Evolutionary conservation across 2,329 filamentous ascomycete species (phyloP).

Genomic region (Parastagonospora avenae): DNA sequence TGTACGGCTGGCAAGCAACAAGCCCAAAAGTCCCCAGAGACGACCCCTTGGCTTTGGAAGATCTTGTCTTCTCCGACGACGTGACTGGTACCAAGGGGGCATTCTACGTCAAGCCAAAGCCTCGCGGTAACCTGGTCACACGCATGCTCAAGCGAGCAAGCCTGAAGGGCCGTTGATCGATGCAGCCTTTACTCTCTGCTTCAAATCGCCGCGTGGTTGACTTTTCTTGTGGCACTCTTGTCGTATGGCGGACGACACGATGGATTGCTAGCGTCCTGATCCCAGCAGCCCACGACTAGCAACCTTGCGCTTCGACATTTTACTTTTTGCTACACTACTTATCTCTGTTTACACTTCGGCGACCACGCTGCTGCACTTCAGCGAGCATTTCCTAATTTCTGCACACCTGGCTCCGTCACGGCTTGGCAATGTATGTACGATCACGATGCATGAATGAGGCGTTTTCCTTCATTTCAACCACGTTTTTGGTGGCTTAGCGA

Average conservation of each 20-base stretch:
- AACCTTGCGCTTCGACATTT: not conserved
- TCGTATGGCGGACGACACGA: no score
- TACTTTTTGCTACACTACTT: not conserved
- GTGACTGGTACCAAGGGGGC: conserved; percentile 53
- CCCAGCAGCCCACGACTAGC: not conserved
- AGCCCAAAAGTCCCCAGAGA: conserved; percentile 40
- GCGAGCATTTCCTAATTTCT: conserved; percentile 27
- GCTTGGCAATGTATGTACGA: conserved; percentile 24
- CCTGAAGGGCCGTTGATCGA: conserved; percentile 30
- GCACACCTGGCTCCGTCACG: not conserved
- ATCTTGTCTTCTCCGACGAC: conserved; percentile 56
- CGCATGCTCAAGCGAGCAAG: conserved; percentile 46
- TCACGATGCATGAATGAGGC: conserved; percentile 31
- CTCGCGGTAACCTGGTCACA: conserved; percentile 40
- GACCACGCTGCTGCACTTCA: conserved; percentile 25
- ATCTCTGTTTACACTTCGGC: not conserved
- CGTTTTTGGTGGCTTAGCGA: conserved; percentile 11
- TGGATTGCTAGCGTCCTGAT: no score
- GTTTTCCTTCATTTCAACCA: conserved; percentile 17
- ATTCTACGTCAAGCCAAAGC: conserved; percentile 50
- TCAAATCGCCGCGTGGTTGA: not conserved
- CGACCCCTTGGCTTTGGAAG: conserved; percentile 61
- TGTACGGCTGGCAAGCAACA: conserved; percentile 69
- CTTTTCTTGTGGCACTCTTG: no score
- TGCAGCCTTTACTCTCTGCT: not conserved